Percentiles rank a stretch among this genome's conserved stretches.
Evolutionary conservation across 768 basidiomycete genomes (phyloP).

Genomic region (Rhizopogon vinicolor): DNA sequence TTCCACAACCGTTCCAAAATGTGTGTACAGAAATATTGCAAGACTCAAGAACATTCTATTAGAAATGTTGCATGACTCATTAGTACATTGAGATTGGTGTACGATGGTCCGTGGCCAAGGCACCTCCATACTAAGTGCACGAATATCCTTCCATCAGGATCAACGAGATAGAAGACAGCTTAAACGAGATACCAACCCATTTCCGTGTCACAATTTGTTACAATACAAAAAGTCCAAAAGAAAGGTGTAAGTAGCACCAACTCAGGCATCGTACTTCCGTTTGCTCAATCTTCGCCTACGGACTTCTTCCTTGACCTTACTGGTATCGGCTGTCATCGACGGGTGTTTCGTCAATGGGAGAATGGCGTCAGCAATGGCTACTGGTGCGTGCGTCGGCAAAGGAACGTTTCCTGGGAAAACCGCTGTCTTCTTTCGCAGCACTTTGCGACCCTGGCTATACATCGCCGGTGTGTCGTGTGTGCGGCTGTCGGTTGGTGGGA

Average conservation of each 20-base stretch:
- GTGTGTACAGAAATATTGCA: not conserved
- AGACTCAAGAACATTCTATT: not conserved
- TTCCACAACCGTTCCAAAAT: too few relatives aligned
- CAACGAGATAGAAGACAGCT: conserved; percentile 16
- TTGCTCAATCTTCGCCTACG: conserved; percentile 28
- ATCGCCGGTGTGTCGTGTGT: conserved; percentile 5
- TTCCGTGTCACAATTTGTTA: conserved; percentile 9
- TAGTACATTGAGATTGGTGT: conserved; percentile 3
- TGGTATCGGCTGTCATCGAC: conserved; percentile 10
- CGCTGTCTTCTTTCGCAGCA: conserved; percentile 20
- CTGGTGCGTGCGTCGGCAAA: conserved; percentile 20
- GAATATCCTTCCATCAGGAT: conserved; percentile 10
- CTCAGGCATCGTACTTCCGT: conserved; percentile 23
- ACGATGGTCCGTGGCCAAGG: not conserved
- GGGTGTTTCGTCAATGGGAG: conserved; percentile 6
- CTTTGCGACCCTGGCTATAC: conserved; percentile 13
- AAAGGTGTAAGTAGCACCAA: not conserved
- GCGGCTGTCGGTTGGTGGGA: not conserved
- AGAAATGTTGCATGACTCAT: conserved; percentile 1
- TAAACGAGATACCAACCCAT: conserved; percentile 13
- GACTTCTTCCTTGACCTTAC: conserved; percentile 17
- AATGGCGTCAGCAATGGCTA: conserved; percentile 7
- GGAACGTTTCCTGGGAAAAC: conserved; percentile 19
- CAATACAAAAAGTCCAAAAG: conserved; percentile 3
- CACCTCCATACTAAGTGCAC: not conserved